Base-by-base conservation (phyloP, 2,329 filamentous ascomycete species). In the Aspergillus oerlinghausenensis region DNA sequence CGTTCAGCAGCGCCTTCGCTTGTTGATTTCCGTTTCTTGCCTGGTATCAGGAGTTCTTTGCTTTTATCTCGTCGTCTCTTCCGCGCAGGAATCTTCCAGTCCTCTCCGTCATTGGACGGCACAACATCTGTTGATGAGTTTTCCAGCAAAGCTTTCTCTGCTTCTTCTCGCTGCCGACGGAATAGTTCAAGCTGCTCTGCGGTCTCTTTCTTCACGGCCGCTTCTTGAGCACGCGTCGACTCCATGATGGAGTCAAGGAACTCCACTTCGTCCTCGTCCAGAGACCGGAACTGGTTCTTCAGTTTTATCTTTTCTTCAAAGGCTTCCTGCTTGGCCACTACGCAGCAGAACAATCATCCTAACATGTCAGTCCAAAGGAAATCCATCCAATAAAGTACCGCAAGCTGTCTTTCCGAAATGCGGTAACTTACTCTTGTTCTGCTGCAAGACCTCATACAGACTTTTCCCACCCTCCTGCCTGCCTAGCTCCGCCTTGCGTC, bases 131-230 rank as follows among this genome's bases (percentile, higher is more conserved):
- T 70, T 4, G 70, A 66, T n/a, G 66, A 69, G 23, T 73, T 70
- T 49, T 77, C 76, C 9, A 74, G 55, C 9, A 77, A 64, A 60
- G 74, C 77, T 62, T 79, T 79, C 67, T 86, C 84, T 0, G 79
- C 82, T 60, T 84, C 80, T 60, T 86, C 82, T 58, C 82, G 83
- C 63, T 83, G 81, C 59, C 77, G 78, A 29, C 83, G 79, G 62
- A 87, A 88, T 1, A 76, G 65, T 43, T 85, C 82, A 10, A 88
- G 71, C 64, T 84, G 81, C 60, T 85, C 82, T 4, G 75, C 73
- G 0, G 83, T 87, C 62, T 87, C 82, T 62, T 79, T 82, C 63
- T 77, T 81, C 48, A 86, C 76, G 3, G 77, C 80, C 2, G 75
- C 79, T 63, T 87, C 84, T 65, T 84, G 77, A 23, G 78, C 79